These are phyloP conservation scores for Sugiyamaella chiloensis DNA, from an alignment of 805 yeast species.

Conservation along the genomic window DNA sequence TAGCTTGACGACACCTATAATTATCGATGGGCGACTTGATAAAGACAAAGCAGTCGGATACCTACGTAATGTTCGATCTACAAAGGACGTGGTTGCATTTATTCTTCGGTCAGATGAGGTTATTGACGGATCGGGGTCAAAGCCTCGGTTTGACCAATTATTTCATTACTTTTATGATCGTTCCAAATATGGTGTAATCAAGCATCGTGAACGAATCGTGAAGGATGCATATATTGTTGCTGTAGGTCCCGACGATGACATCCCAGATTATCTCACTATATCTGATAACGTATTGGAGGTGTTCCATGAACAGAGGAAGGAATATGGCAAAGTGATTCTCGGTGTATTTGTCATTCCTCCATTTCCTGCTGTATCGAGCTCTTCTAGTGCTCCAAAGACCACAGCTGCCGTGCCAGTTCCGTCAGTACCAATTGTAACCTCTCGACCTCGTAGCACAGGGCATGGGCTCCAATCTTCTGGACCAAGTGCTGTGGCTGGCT, in stretches of 20 bases:
- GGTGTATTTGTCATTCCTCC: constrained; percentile 20
- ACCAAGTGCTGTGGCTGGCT: constrained; percentile 16
- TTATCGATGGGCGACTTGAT: constrained; percentile 64
- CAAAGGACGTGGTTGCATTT: constrained; percentile 54
- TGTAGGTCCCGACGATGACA: constrained; percentile 25
- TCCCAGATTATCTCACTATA: constrained; percentile 25
- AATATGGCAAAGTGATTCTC: constrained; percentile 10
- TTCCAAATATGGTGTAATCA: constrained; percentile 58
- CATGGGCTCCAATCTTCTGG: constrained; percentile 10
- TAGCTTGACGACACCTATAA: constrained; percentile 32
- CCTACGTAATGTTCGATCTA: constrained; percentile 39
- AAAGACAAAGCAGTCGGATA: constrained; percentile 53
- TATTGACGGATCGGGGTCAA: constrained; percentile 21
- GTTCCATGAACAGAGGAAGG: neutral
- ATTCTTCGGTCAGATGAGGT: constrained; percentile 38
- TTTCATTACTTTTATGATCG: constrained; percentile 47
- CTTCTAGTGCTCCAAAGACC: neutral
- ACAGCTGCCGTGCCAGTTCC: neutral
- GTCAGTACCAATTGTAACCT: neutral
- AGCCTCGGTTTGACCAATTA: constrained; percentile 33
- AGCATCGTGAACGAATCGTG: constrained; percentile 42
- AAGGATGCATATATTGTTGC: constrained; percentile 64
- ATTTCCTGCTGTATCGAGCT: neutral
- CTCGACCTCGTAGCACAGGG: neutral
- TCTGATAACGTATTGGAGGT: constrained; percentile 6